Conservation (phyloP, 352 stramenopile genomes). For the Phytophthora syringae region DNA sequence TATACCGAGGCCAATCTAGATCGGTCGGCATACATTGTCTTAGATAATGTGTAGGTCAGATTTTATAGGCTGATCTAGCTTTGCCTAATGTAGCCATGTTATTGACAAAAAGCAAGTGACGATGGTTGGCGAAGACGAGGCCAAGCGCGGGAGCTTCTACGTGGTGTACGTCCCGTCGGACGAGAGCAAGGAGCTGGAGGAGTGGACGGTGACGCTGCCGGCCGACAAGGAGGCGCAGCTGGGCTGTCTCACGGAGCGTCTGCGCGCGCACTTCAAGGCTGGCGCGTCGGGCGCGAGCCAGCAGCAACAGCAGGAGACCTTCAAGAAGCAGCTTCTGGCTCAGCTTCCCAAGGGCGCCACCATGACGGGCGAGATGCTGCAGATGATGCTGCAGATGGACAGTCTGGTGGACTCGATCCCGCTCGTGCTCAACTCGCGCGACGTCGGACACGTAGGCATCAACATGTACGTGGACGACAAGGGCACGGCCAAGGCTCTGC, state of each 20-base stretch:
- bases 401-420: constrained; percentile 88
- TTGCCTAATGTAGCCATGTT: too few species aligned
- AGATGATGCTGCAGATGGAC: constrained; percentile 91
- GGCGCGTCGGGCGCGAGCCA: constrained; percentile 35
- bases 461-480: constrained; percentile 94
- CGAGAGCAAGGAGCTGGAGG: constrained; percentile 59
- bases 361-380: constrained; percentile 78
- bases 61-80: too few species aligned
- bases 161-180: constrained; percentile 76
- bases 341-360: constrained; percentile 70
- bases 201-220: constrained; percentile 75
- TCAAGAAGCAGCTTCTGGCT: constrained; percentile 81
- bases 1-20: too few species aligned
- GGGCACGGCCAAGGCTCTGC: constrained; percentile 83
- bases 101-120: background rate
- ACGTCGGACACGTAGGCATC: constrained; percentile 72
- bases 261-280: constrained; percentile 82
- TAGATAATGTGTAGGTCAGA: too few species aligned
- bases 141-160: constrained; percentile 65
- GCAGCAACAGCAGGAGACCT: constrained; percentile 72
- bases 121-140: constrained; percentile 68
- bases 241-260: constrained; percentile 81
- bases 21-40: too few species aligned
- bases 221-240: constrained; percentile 83
- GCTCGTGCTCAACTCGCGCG: constrained; percentile 83